Conservation (phyloP, 176 grass and related monocot genomes). For the Oryza meridionalis region DNA sequence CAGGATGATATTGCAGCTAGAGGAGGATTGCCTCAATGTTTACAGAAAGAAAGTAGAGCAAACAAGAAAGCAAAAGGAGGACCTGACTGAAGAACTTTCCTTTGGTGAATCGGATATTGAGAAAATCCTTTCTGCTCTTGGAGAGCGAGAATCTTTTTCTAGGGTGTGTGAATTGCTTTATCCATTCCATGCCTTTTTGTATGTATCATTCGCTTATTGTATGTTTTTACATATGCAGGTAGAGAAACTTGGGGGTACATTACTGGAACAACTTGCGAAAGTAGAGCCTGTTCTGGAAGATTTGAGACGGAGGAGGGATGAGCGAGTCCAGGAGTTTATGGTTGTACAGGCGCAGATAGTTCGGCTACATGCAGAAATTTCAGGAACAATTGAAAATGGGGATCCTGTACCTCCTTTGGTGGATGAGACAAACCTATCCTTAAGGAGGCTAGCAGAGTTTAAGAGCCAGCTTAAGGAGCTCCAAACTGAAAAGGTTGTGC, state of each 20-base stretch:
- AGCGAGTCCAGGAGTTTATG: constrained; percentile 64
- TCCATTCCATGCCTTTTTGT: neutral
- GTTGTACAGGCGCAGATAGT: constrained; percentile 61
- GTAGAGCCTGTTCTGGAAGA: constrained; percentile 69
- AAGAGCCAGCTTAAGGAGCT: constrained; percentile 67
- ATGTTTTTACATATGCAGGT: constrained; percentile 42
- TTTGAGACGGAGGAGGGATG: constrained; percentile 68
- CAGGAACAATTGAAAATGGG: constrained; percentile 61
- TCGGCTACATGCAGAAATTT: constrained; percentile 68
- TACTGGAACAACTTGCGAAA: constrained; percentile 70
- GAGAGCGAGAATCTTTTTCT: constrained; percentile 72
- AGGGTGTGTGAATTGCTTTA: constrained; percentile 52
- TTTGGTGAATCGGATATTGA: constrained; percentile 66
- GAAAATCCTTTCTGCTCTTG: constrained; percentile 67
- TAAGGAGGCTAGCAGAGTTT: constrained; percentile 59
- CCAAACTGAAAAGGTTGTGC: constrained; percentile 75
- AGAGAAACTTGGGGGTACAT: constrained; percentile 63
- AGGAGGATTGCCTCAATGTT: constrained; percentile 84
- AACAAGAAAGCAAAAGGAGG: constrained; percentile 60
- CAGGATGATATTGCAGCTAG: constrained; percentile 70
- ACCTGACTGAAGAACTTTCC: constrained; percentile 59
- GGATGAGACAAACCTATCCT: constrained; percentile 67
- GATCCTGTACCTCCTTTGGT: constrained; percentile 46
- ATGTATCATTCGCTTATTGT: constrained; percentile 1
- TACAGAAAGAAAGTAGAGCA: constrained; percentile 71